phyloP scores from a whole-genome alignment of 2,329 filamentous ascomycete species.

The Pseudogymnoascus pannorum region DNA sequence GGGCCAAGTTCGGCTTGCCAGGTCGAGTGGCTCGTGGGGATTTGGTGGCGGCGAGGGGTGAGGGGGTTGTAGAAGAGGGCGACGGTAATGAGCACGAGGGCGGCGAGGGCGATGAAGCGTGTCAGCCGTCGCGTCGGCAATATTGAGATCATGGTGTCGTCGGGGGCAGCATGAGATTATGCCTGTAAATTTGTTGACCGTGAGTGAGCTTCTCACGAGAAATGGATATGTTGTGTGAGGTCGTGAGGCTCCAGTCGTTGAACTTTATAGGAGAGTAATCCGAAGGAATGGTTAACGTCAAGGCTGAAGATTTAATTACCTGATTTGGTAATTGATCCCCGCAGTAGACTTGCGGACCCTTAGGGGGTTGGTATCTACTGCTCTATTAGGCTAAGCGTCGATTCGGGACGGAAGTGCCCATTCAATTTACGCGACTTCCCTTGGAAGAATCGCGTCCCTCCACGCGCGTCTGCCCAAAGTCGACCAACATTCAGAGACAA shows the following conservation, averaged over 20 bases:
- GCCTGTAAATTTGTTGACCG: not conserved
- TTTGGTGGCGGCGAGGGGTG: not conserved
- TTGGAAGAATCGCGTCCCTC: not conserved
- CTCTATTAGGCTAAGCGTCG: not conserved
- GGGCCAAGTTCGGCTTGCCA: not conserved
- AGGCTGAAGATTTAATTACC: not conserved
- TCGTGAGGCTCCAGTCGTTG: not conserved
- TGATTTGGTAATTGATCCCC: not conserved
- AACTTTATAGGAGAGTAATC: not conserved
- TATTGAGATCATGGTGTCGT: not conserved
- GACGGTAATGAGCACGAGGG: not conserved
- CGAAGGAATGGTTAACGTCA: not conserved
- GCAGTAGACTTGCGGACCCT: not conserved
- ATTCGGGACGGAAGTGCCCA: not conserved
- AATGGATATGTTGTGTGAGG: not conserved
- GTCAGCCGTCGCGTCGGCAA: not conserved
- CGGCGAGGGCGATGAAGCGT: not conserved
- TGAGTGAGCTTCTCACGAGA: not conserved
- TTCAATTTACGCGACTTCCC: conserved; percentile 1
- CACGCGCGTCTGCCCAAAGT: not conserved
- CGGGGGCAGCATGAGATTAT: not conserved
- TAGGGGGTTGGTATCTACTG: not conserved
- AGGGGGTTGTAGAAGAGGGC: not conserved
- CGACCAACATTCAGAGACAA: not conserved
- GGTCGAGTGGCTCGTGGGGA: not conserved